phyloP scores from a whole-genome alignment of 768 basidiomycete species.

The Auriscalpium microsporum region DNA sequence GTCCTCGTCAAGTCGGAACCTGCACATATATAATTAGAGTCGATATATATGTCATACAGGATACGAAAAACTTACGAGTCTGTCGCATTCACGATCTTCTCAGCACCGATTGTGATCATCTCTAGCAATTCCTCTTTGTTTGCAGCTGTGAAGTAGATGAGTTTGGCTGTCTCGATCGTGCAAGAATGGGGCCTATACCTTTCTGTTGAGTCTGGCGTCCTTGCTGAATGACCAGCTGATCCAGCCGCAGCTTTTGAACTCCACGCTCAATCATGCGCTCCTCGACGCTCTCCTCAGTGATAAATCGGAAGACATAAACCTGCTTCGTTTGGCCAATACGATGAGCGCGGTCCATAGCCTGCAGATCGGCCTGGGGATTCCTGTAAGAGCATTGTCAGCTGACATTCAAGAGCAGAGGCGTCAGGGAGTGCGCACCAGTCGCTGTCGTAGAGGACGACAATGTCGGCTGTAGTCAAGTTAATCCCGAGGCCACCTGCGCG shows the following conservation, averaged over 20 bases:
- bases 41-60: neutral
- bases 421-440: conserved; percentile 60
- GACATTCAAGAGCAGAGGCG: neutral
- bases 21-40: conserved; percentile 21
- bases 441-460: conserved; percentile 92
- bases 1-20: conserved; percentile 74
- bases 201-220: conserved; percentile 79
- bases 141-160: conserved; percentile 43
- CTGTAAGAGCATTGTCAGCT: conserved; percentile 26
- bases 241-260: conserved; percentile 89
- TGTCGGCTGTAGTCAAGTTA: conserved; percentile 89
- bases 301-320: conserved; percentile 95
- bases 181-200: conserved; percentile 28
- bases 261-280: conserved; percentile 92
- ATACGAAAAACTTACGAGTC: conserved; percentile 49
- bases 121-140: conserved; percentile 95
- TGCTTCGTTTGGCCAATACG: conserved; percentile 97
- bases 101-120: conserved; percentile 97
- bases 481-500: conserved; percentile 96
- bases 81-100: conserved; percentile 82
- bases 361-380: conserved; percentile 98
- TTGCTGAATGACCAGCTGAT: conserved; percentile 96
- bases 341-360: conserved; percentile 98
- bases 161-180: too few relatives aligned
- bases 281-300: conserved; percentile 93